Percentiles rank a stretch among this genome's conserved stretches.
Conservation (phyloP, 2,329 filamentous ascomycete species). For the Botrytis tulipae region DNA sequence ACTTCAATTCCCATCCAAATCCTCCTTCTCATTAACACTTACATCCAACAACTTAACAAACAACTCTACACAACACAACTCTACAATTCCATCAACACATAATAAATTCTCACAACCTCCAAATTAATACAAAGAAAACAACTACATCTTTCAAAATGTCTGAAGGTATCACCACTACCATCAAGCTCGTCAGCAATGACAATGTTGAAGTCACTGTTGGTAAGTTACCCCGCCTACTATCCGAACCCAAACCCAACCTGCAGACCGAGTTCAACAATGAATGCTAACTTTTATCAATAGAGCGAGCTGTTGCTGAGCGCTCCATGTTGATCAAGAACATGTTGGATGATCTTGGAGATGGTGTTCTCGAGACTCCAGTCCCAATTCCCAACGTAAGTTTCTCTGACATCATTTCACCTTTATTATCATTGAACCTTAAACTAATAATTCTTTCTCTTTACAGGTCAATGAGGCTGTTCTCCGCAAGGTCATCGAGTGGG, state of each 20-base stretch:
- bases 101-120: not conserved
- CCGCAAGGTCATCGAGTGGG: slow-evolving; percentile 97
- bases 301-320: slow-evolving; percentile 82
- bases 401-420: not conserved
- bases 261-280: slow-evolving; percentile 22
- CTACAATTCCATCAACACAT: not conserved
- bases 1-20: not conserved
- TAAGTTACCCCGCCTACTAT: slow-evolving; percentile 40
- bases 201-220: slow-evolving; percentile 49
- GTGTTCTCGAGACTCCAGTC: slow-evolving; percentile 52
- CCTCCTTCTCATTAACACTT: slow-evolving; percentile 2
- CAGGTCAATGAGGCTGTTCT: slow-evolving; percentile 91
- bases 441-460: slow-evolving; percentile 21
- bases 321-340: slow-evolving; percentile 98
- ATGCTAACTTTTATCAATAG: slow-evolving; percentile 44
- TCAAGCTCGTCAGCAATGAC: slow-evolving; percentile 52
- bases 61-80: not conserved
- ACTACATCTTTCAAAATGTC: slow-evolving; percentile 36
- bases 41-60: slow-evolving; percentile 9
- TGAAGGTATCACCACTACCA: slow-evolving; percentile 35
- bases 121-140: not conserved
- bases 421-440: slow-evolving; percentile 15
- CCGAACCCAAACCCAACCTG: not conserved
- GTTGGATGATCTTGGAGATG: slow-evolving; percentile 84
- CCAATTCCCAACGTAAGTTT: slow-evolving; percentile 76